Conservation (phyloP, 305 asterid genomes). For the Caryopteris hybrid region DNA sequence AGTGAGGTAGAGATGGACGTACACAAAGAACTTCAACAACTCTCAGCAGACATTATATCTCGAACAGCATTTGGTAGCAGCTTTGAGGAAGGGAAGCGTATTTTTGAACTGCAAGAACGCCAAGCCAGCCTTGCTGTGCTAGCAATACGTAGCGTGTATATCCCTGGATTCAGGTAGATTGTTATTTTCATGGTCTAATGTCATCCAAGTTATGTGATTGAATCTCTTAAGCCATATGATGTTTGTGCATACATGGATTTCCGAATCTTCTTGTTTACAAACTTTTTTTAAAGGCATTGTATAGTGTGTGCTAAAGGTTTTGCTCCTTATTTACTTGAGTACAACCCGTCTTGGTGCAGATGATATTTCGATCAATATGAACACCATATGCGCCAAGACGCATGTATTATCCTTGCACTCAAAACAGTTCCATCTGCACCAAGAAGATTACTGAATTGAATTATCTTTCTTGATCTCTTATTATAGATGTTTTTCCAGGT, state of each 20-base stretch:
- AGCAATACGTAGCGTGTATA: slow-evolving; percentile 44
- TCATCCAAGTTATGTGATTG: neutral
- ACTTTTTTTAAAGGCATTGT: neutral
- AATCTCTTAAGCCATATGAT: neutral
- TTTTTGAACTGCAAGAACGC: slow-evolving; percentile 52
- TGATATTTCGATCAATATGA: too few relatives aligned
- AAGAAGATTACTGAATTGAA: too few relatives aligned
- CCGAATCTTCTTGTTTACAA: neutral
- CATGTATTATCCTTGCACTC: too few relatives aligned
- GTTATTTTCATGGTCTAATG: too few relatives aligned
- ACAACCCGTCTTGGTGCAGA: too few relatives aligned
- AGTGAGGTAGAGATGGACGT: slow-evolving; percentile 51
- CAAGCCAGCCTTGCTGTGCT: slow-evolving; percentile 43
- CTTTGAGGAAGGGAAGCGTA: slow-evolving; percentile 53
- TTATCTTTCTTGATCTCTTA: neutral
- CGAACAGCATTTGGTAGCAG: slow-evolving; percentile 61
- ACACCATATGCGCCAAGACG: too few relatives aligned
- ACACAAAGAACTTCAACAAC: slow-evolving; percentile 42
- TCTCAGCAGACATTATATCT: slow-evolving; percentile 61
- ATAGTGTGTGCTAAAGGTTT: neutral
- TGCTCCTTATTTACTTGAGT: too few relatives aligned
- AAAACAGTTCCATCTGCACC: too few relatives aligned
- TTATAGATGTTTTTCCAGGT: slow-evolving; percentile 28
- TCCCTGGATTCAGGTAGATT: slow-evolving; percentile 62
- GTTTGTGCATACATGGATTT: too few relatives aligned